Conservation (phyloP, 495 filamentous ascomycete species). For the Penicillium cinerascens region DNA sequence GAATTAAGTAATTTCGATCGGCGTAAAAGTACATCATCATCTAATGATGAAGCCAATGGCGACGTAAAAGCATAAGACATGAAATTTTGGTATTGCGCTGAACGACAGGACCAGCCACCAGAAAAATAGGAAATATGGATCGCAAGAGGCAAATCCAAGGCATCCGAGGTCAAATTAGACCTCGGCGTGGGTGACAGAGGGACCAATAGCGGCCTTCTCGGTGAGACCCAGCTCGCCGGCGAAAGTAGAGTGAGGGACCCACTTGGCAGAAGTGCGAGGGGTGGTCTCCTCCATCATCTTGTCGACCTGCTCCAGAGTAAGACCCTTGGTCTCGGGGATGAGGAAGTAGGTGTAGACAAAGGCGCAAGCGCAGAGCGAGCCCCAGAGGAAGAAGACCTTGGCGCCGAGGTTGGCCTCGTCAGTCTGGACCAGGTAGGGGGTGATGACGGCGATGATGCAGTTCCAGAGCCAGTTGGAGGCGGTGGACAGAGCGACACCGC, state of each 20-base stretch:
- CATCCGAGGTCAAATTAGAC: slow-evolving; percentile 18
- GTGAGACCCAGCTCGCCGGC: slow-evolving; percentile 59
- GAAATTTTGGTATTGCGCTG: slow-evolving; percentile 18
- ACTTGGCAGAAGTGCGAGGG: slow-evolving; percentile 68
- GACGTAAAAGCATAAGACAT: slow-evolving; percentile 10
- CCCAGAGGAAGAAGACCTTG: slow-evolving; percentile 86
- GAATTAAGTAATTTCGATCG: slow-evolving; percentile 3
- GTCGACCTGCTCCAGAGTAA: slow-evolving; percentile 86
- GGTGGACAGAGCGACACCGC: slow-evolving; percentile 75
- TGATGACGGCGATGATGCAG: slow-evolving; percentile 68
- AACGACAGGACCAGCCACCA: slow-evolving; percentile 9
- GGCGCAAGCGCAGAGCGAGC: slow-evolving; percentile 60
- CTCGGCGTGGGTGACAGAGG: slow-evolving; percentile 33
- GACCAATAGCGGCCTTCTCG: slow-evolving; percentile 32
- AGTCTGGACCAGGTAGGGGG: slow-evolving; percentile 71
- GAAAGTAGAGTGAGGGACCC: slow-evolving; percentile 73
- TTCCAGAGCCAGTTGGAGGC: slow-evolving; percentile 91
- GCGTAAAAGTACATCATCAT: slow-evolving; percentile 17
- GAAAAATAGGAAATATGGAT: not conserved
- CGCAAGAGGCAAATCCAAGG: not conserved
- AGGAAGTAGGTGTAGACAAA: slow-evolving; percentile 77
- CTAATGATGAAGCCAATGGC: slow-evolving; percentile 2
- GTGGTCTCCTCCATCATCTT: slow-evolving; percentile 85
- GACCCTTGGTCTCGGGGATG: slow-evolving; percentile 81
- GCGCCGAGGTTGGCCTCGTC: slow-evolving; percentile 66